These are phyloP conservation scores for Cladophialophora chaetospira DNA, from an alignment of 2,329 filamentous ascomycete genomes.

Conservation along the genomic window DNA sequence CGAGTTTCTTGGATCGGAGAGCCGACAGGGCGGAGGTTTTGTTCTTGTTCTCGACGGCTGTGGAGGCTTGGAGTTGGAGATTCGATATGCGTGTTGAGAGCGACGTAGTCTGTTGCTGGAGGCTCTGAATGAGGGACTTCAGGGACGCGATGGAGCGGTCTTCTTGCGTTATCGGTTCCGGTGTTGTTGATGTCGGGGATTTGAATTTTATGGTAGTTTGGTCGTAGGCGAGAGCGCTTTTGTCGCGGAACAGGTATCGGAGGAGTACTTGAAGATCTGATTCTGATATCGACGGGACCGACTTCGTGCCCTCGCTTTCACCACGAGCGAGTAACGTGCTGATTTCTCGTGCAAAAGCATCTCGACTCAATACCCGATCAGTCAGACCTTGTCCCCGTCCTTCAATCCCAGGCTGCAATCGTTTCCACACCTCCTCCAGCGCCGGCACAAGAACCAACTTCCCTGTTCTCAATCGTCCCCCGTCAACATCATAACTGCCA, in stretches of 20 bases:
- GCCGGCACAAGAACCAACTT: constrained; percentile 56
- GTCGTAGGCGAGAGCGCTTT: constrained; percentile 53
- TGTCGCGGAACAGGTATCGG: constrained; percentile 69
- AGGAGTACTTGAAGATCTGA: constrained; percentile 71
- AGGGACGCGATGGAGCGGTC: constrained; percentile 82
- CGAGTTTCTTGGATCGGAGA: constrained; percentile 78
- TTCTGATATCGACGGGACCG: constrained; percentile 41
- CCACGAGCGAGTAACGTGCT: constrained; percentile 50
- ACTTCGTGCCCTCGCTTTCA: background rate
- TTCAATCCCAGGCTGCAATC: constrained; percentile 12
- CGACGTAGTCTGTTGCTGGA: constrained; percentile 67
- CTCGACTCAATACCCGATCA: constrained; percentile 42
- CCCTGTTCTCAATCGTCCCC: constrained; percentile 42
- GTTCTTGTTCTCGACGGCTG: constrained; percentile 73
- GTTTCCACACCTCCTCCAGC: constrained; percentile 49
- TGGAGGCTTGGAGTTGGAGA: constrained; percentile 61
- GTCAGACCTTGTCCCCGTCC: constrained; percentile 19
- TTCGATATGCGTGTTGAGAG: constrained; percentile 58
- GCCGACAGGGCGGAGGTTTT: constrained; percentile 73
- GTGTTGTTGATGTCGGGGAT: constrained; percentile 45
- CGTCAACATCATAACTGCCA: constrained; percentile 40
- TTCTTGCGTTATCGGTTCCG: constrained; percentile 65
- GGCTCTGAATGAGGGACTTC: constrained; percentile 67
- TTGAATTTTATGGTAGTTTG: constrained; percentile 72
- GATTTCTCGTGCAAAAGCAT: constrained; percentile 65